A percentile compares a stretch with the other conserved stretches of the same genome.
These are phyloP conservation scores for Allantophomopsis lycopodina DNA, from an alignment of 2,329 filamentous ascomycete species.

Conservation along the genomic window DNA sequence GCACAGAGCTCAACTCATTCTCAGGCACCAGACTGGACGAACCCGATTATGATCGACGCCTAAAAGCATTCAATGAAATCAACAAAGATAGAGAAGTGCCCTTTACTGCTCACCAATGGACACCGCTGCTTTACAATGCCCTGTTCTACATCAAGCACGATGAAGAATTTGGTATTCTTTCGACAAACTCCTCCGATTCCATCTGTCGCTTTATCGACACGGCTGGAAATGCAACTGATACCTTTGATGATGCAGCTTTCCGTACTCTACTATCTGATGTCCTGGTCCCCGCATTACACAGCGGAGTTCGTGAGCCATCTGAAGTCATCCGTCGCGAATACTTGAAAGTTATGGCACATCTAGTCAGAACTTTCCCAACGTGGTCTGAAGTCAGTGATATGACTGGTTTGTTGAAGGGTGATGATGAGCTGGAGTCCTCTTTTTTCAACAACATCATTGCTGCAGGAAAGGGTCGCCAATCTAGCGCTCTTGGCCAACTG, in stretches of 20 bases:
- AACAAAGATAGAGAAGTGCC: conserved; percentile 43
- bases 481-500: conserved; percentile 70
- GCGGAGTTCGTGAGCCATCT: conserved; percentile 63
- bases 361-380: conserved; percentile 56
- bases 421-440: conserved; percentile 45
- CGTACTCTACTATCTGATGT: conserved; percentile 45
- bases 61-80: conserved; percentile 63
- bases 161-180: conserved; percentile 76
- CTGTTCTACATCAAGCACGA: conserved; percentile 75
- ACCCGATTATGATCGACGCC: conserved; percentile 73
- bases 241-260: conserved; percentile 31
- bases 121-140: conserved; percentile 78
- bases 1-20: conserved; percentile 70
- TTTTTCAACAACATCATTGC: conserved; percentile 92
- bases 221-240: conserved; percentile 28
- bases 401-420: conserved; percentile 49
- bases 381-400: conserved; percentile 67
- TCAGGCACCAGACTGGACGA: conserved; percentile 62
- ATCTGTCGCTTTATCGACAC: conserved; percentile 67
- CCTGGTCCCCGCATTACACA: conserved; percentile 63
- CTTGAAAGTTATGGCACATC: conserved; percentile 62
- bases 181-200: conserved; percentile 66
- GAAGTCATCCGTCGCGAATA: conserved; percentile 79
- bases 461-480: conserved; percentile 74
- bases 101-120: conserved; percentile 66